Percentiles rank a stretch among this genome's conserved stretches.
phyloP scores from a whole-genome alignment of 495 filamentous ascomycete species.

The Penicillium samsonianum region DNA sequence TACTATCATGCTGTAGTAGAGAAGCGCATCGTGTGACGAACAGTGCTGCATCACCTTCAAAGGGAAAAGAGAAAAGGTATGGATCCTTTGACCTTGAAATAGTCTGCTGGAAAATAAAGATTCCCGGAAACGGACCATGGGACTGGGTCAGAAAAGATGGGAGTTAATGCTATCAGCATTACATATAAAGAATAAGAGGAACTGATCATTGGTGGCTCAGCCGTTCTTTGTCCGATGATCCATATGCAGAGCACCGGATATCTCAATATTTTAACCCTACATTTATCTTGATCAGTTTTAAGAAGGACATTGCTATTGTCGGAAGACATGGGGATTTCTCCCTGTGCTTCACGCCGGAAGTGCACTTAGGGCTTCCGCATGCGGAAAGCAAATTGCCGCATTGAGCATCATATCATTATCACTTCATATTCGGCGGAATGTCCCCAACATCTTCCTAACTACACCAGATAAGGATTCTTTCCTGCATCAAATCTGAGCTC shows the following conservation, averaged over 20 bases:
- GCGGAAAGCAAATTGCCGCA: constrained; percentile 32
- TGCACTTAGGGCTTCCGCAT: constrained; percentile 29
- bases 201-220: constrained; percentile 17
- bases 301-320: constrained; percentile 19
- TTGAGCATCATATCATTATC: constrained; percentile 32
- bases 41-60: constrained; percentile 16
- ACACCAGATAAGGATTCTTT: constrained; percentile 2
- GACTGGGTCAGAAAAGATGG: constrained; percentile 34
- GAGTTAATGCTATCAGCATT: constrained; percentile 38
- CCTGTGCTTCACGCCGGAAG: constrained; percentile 21
- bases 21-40: constrained; percentile 26
- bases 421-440: constrained; percentile 22
- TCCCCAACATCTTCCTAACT: background rate
- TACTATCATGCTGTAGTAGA: constrained; percentile 24
- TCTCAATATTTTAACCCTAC: constrained; percentile 1
- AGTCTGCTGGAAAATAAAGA: constrained; percentile 23
- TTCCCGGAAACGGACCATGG: constrained; percentile 48
- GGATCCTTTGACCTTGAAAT: constrained; percentile 42
- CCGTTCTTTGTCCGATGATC: constrained; percentile 29
- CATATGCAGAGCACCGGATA: constrained; percentile 22
- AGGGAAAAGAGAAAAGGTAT: constrained; percentile 10
- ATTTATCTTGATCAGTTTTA: constrained; percentile 10
- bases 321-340: constrained; percentile 9
- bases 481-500: background rate
- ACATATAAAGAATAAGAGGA: constrained; percentile 26